Evolutionary conservation across 1,284 basidiomycete genomes (phyloP).

Genomic region (Cryptococcus sp.): DNA sequence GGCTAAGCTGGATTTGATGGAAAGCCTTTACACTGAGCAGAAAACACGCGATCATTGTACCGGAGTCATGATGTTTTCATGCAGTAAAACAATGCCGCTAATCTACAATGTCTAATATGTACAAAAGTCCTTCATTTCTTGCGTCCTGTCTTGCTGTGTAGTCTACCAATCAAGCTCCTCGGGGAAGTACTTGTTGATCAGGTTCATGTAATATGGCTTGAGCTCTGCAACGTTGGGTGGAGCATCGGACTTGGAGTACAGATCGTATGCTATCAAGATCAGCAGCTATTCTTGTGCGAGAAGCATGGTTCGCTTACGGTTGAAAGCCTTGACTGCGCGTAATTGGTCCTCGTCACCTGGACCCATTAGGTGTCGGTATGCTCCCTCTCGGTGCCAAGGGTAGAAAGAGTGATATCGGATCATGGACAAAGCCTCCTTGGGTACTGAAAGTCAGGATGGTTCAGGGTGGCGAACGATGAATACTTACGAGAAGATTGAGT

Average conservation of each 20-base stretch:
- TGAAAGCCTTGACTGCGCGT: constrained; percentile 43
- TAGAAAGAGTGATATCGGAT: constrained; percentile 93
- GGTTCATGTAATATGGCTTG: constrained; percentile 72
- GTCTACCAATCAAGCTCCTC: constrained; percentile 66
- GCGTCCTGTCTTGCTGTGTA: no score
- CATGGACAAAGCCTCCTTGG: constrained; percentile 79
- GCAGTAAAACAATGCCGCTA: no score
- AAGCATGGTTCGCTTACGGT: constrained; percentile 26
- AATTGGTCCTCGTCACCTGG: constrained; percentile 51
- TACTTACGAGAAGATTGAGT: constrained; percentile 36
- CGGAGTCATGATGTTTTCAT: no score
- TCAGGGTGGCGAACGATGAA: constrained; percentile 11
- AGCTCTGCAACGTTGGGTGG: constrained; percentile 61
- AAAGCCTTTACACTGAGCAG: no score
- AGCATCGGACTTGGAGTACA: constrained; percentile 82
- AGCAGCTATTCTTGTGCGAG: not conserved
- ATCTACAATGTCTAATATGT: no score
- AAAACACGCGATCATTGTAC: no score
- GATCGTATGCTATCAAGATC: constrained; percentile 59
- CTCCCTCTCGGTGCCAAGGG: constrained; percentile 85
- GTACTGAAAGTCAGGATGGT: constrained; percentile 52
- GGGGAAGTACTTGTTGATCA: constrained; percentile 84
- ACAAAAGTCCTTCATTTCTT: no score
- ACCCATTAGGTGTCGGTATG: constrained; percentile 72
- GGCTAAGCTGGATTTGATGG: no score